A percentile compares a stretch with the other conserved stretches of the same genome.
These are phyloP conservation scores for Mucor mucedo DNA, from an alignment of 371 early-diverging fungal species.

Conservation along the genomic window DNA sequence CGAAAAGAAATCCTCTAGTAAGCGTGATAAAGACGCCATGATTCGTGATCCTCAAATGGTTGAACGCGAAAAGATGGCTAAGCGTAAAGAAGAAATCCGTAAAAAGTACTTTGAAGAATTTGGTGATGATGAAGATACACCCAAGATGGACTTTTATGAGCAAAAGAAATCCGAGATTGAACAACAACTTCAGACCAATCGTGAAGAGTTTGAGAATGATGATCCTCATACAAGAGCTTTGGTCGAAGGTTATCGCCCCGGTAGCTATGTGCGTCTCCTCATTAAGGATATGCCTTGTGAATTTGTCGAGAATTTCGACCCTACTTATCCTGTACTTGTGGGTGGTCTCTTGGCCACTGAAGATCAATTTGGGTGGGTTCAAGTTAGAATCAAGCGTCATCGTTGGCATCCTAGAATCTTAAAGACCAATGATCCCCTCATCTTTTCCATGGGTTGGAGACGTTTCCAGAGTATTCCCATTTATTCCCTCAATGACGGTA, in stretches of 20 bases:
- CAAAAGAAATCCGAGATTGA: conserved; percentile 86
- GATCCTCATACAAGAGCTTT: conserved; percentile 75
- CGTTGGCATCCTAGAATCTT: conserved; percentile 97
- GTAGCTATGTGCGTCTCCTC: conserved; percentile 91
- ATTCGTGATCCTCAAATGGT: conserved; percentile 47
- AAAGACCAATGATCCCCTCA: conserved; percentile 97
- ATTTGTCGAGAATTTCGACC: conserved; percentile 91
- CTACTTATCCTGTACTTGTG: conserved; percentile 84
- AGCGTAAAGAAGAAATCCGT: conserved; percentile 89
- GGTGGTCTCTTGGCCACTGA: conserved; percentile 91
- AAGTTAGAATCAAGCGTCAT: conserved; percentile 96
- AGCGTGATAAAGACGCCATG: conserved; percentile 34
- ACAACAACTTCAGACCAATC: conserved; percentile 80
- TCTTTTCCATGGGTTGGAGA: conserved; percentile 98
- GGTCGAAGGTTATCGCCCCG: conserved; percentile 89
- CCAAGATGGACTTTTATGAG: conserved; percentile 83
- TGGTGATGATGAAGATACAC: conserved; percentile 75
- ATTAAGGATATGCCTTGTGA: conserved; percentile 91
- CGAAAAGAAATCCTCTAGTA: conserved; percentile 15
- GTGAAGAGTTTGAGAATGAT: conserved; percentile 85
- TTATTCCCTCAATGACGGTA: conserved; percentile 93
- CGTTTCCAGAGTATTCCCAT: conserved; percentile 97
- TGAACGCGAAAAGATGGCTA: conserved; percentile 70
- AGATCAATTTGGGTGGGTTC: conserved; percentile 91
- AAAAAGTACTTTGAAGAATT: conserved; percentile 92